A percentile compares a stretch with the other conserved stretches of the same genome.
These are phyloP conservation scores for Pleurotus giganteus DNA, from an alignment of 768 basidiomycete genomes.

Conservation along the genomic window DNA sequence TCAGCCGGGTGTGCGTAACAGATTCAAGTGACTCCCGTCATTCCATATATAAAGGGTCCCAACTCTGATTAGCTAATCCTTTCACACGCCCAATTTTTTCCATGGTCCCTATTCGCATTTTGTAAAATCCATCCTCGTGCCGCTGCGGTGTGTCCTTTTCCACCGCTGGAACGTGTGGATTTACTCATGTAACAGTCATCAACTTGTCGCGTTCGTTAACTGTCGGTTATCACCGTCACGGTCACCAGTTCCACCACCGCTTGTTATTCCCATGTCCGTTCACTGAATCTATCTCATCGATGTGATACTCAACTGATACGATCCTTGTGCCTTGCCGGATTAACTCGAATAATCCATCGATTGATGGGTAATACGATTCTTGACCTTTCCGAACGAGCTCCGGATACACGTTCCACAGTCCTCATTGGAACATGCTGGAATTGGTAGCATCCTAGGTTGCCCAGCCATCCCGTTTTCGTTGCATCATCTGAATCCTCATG, in stretches of 20 bases:
- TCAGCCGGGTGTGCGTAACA: conserved; percentile 35
- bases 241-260: neutral
- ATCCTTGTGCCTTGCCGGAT: neutral
- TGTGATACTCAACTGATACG: neutral
- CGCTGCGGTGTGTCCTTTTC: neutral
- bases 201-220: neutral
- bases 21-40: conserved; percentile 2
- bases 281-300: conserved; percentile 8
- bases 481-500: too few species aligned
- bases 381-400: neutral
- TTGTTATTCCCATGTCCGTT: neutral
- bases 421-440: too few species aligned
- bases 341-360: neutral
- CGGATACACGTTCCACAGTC: too few species aligned
- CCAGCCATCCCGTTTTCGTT: too few species aligned
- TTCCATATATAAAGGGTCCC: neutral
- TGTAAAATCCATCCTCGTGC: neutral
- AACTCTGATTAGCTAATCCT: neutral
- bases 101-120: neutral
- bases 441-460: too few species aligned
- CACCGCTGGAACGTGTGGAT: neutral
- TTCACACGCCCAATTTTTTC: conserved; percentile 2
- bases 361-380: neutral
- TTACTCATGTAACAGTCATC: neutral
- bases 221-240: conserved; percentile 5